A percentile compares a stretch with the other conserved stretches of the same genome.
Conservation (phyloP, 495 filamentous ascomycete genomes). For the Penicillium dipodomyicola region DNA sequence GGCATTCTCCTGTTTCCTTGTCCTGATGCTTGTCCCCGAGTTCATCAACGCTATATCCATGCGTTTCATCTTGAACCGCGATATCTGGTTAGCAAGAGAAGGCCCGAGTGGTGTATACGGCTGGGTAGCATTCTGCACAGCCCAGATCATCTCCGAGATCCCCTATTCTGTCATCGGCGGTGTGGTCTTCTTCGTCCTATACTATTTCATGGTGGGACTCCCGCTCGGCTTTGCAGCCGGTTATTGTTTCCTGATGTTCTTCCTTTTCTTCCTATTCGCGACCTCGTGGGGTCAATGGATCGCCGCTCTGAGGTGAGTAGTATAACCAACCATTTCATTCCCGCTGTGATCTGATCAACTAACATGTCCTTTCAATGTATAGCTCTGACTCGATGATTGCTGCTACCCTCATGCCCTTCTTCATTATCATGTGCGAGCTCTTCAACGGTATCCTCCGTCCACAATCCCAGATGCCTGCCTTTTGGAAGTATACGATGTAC, state of each 20-base stretch:
- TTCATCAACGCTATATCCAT: conserved; percentile 77
- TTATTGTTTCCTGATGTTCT: conserved; percentile 79
- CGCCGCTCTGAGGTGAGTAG: conserved; percentile 55
- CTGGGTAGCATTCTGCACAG: conserved; percentile 65
- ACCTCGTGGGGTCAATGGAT: conserved; percentile 71
- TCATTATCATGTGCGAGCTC: conserved; percentile 47
- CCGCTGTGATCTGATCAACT: conserved; percentile 4
- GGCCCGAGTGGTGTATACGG: conserved; percentile 72
- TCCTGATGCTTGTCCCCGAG: conserved; percentile 71
- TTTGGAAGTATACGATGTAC: conserved; percentile 80
- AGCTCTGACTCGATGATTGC: conserved; percentile 66
- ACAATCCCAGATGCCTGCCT: conserved; percentile 69
- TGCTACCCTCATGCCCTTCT: conserved; percentile 72
- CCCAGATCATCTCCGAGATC: conserved; percentile 71
- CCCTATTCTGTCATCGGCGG: conserved; percentile 71
- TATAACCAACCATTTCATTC: neutral
- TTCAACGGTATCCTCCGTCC: conserved; percentile 88
- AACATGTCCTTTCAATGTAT: conserved; percentile 36
- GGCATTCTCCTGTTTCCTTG: conserved; percentile 79
- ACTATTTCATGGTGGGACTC: conserved; percentile 71
- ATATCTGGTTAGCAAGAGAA: conserved; percentile 71
- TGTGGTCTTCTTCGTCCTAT: conserved; percentile 66
- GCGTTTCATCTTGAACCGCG: conserved; percentile 69
- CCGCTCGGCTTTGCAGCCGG: conserved; percentile 59
- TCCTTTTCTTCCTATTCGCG: conserved; percentile 74